Evolutionary conservation across 257 asterid species (phyloP), one percentile per base, ranked within the genome.

Genomic region (Jacaranda copaia): DNA sequence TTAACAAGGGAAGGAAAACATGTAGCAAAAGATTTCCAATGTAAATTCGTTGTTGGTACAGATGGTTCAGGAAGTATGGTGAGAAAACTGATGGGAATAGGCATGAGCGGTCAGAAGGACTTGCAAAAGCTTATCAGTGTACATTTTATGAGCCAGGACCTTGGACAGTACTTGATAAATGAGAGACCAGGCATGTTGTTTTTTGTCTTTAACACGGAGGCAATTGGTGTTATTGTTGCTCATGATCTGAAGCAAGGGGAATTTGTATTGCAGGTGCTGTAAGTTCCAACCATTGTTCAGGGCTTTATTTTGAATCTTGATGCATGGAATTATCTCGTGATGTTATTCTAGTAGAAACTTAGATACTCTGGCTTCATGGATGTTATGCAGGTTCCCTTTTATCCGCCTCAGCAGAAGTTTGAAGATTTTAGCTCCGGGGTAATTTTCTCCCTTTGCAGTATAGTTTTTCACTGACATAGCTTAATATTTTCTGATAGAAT

Each of bases 171-270:
- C 84, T 84, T 95, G 85, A 89, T 89, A 72, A 86, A 84, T 25
- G 91, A 95, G 88, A 89, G 93, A 75, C 98, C 98, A 3, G 99
- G 99, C 70, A 95, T 93, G 99, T 86, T 95, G 64, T 95, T 89
- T 86, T 95, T 95, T 82, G 72, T 95, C 73, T 93, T 93, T 70
- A 95, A 95, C 68, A 77, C 92, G 52, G 93, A 90, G 78, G 98
- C 89, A 20, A 91, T 93, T 19, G 99, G 98, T 48, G 99, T 95
- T 56, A 89, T 95, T 73, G 98, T 95, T 39, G 99, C 99, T 74
- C 99, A 95, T 85, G 96, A 95, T 77, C 86, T 91, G 82, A 83
- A 79, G 81, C 88, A 89, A 85, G 99, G 99, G 79, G 99, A 95
- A 79, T 95, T 95, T 82, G 96, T 93, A 61, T 84, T 95, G 91